A percentile compares a stretch with the other conserved stretches of the same genome.
Conservation (phyloP, 495 filamentous ascomycete species). For the Penicillium macrosclerotiorum region DNA sequence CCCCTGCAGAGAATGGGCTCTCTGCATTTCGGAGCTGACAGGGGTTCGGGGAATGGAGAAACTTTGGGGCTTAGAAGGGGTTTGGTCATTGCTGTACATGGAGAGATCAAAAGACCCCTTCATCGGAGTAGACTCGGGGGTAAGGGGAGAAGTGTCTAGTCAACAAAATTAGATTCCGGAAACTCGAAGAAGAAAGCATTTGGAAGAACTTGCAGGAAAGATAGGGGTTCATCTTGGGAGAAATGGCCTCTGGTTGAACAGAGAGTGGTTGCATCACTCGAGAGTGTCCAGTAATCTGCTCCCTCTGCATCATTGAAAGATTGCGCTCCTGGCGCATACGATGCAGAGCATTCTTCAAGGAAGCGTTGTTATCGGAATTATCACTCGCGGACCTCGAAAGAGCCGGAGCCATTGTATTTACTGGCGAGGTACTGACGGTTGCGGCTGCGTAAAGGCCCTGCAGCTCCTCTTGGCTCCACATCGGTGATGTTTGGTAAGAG, state of each 20-base stretch:
- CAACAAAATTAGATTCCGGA: not conserved
- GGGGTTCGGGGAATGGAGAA: constrained; percentile 35
- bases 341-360: constrained; percentile 16
- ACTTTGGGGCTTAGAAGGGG: constrained; percentile 35
- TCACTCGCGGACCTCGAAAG: constrained; percentile 26
- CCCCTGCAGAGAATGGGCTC: constrained; percentile 47
- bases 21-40: constrained; percentile 44
- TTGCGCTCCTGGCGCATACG: constrained; percentile 21
- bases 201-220: constrained; percentile 19
- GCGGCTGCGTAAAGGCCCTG: constrained; percentile 26
- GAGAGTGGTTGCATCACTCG: constrained; percentile 35
- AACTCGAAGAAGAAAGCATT: too few relatives aligned
- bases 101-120: constrained; percentile 39
- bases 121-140: constrained; percentile 49
- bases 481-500: constrained; percentile 25
- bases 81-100: constrained; percentile 32
- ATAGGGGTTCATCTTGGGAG: constrained; percentile 52
- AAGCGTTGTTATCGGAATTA: constrained; percentile 15
- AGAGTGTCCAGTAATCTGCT: constrained; percentile 20
- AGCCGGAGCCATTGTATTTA: constrained; percentile 15
- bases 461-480: constrained; percentile 38
- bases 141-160: constrained; percentile 46
- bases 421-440: constrained; percentile 10
- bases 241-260: constrained; percentile 38
- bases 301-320: constrained; percentile 3